Evolutionary conservation across 2,329 filamentous ascomycete genomes (phyloP).

Genomic region (Diaporthe aspalathi): DNA sequence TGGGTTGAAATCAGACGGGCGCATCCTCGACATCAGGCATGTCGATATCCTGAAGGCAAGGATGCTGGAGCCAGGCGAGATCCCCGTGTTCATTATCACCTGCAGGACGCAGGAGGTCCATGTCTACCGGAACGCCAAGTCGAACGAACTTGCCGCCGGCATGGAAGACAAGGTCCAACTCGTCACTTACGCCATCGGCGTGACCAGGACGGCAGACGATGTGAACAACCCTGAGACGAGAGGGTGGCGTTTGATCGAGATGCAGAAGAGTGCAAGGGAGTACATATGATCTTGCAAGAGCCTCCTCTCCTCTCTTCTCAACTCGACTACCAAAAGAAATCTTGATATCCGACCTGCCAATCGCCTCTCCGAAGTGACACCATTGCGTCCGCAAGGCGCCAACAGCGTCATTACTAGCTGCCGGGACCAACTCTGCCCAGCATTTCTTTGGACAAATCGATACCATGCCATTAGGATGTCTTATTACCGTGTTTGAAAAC

Average conservation of each 20-base stretch:
- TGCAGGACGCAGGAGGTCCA: constrained; percentile 98
- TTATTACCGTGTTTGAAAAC: constrained; percentile 15
- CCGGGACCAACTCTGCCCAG: background rate
- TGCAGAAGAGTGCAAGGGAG: constrained; percentile 97
- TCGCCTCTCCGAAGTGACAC: background rate
- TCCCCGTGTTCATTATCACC: constrained; percentile 96
- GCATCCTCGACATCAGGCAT: constrained; percentile 93
- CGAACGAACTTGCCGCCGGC: constrained; percentile 87
- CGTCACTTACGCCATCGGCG: constrained; percentile 97
- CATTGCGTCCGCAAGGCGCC: background rate
- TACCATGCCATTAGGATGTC: constrained; percentile 1
- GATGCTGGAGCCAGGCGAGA: constrained; percentile 85
- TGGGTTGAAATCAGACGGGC: constrained; percentile 92
- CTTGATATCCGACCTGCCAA: background rate
- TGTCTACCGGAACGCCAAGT: constrained; percentile 94
- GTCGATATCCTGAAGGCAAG: constrained; percentile 88
- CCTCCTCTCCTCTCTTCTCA: background rate
- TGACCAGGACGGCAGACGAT: constrained; percentile 93
- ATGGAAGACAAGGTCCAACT: constrained; percentile 99
- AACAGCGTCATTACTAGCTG: background rate
- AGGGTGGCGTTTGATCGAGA: constrained; percentile 96
- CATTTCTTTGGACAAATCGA: background rate
- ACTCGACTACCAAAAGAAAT: background rate
- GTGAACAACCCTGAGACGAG: constrained; percentile 97
- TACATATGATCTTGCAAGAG: constrained; percentile 62